A percentile compares a stretch with the other conserved stretches of the same genome.
phyloP scores from a whole-genome alignment of 2,329 filamentous ascomycete genomes.

The Alternaria viburni region DNA sequence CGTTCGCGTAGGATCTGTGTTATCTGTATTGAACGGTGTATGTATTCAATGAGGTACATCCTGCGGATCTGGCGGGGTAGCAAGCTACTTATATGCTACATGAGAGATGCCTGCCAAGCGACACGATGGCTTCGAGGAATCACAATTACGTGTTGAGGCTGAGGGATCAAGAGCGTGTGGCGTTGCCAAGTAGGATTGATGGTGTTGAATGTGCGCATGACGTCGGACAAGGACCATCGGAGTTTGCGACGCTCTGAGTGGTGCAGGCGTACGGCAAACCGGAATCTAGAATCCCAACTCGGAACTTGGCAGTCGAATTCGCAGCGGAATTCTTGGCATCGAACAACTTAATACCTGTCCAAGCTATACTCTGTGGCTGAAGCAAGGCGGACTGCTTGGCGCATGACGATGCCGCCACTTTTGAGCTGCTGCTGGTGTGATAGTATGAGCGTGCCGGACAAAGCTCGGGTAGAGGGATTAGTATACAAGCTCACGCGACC shows the following conservation, averaged over 20 bases:
- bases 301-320: constrained; percentile 8
- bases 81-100: constrained; percentile 10
- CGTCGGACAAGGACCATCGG: constrained; percentile 11
- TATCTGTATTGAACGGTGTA: constrained; percentile 20
- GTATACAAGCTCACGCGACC: not conserved
- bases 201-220: constrained; percentile 20
- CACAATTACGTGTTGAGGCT: constrained; percentile 16
- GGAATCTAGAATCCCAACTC: constrained; percentile 13
- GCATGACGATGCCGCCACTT: constrained; percentile 3
- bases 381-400: constrained; percentile 22
- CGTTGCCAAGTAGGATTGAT: constrained; percentile 8
- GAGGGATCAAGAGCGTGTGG: constrained; percentile 11
- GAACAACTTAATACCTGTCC: not conserved
- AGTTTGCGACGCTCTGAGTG: constrained; percentile 1
- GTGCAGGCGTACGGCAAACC: not conserved
- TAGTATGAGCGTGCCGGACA: not conserved
- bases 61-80: not conserved
- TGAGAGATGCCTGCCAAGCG: constrained; percentile 8
- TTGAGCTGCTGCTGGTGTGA: not conserved
- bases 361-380: constrained; percentile 7
- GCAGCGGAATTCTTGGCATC: constrained; percentile 17
- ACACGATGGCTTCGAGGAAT: constrained; percentile 1
- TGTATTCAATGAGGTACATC: constrained; percentile 25
- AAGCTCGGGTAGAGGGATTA: not conserved
- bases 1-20: constrained; percentile 19